Evolutionary conservation across 2,329 filamentous ascomycete species (phyloP).

Genomic region (Microsporum audouinii): DNA sequence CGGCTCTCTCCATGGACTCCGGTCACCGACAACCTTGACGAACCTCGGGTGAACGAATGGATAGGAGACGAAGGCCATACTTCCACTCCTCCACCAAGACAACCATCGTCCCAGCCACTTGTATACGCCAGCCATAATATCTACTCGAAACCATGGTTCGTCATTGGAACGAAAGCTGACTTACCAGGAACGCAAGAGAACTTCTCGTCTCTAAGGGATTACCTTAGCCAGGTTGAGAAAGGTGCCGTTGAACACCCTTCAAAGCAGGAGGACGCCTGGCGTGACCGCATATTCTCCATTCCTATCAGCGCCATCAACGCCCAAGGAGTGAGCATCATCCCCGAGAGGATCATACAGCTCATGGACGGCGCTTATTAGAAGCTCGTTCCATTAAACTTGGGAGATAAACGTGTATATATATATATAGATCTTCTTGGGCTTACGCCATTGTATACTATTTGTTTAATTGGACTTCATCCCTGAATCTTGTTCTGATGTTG

Average conservation of each 20-base stretch:
- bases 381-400: no score
- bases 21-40: constrained; percentile 14
- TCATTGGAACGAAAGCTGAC: constrained; percentile 88
- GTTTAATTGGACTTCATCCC: background rate
- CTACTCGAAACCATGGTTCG: constrained; percentile 92
- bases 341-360: constrained; percentile 32
- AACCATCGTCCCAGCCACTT: constrained; percentile 21
- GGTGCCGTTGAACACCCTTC: constrained; percentile 62
- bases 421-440: background rate
- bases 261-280: constrained; percentile 55
- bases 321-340: constrained; percentile 58
- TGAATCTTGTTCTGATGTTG: background rate
- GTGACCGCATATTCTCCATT: constrained; percentile 49
- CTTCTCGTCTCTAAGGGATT: constrained; percentile 56
- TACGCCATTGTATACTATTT: background rate
- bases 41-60: constrained; percentile 10
- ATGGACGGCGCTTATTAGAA: constrained; percentile 22
- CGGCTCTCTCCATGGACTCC: constrained; percentile 46
- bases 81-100: background rate
- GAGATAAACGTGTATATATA: background rate
- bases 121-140: constrained; percentile 53
- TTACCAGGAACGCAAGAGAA: constrained; percentile 66
- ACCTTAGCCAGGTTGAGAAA: constrained; percentile 55
- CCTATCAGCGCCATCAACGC: constrained; percentile 84
- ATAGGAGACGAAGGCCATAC: constrained; percentile 7